These are phyloP conservation scores for Penicillium pancosmium DNA, from an alignment of 495 filamentous ascomycete genomes.

Conservation along the genomic window DNA sequence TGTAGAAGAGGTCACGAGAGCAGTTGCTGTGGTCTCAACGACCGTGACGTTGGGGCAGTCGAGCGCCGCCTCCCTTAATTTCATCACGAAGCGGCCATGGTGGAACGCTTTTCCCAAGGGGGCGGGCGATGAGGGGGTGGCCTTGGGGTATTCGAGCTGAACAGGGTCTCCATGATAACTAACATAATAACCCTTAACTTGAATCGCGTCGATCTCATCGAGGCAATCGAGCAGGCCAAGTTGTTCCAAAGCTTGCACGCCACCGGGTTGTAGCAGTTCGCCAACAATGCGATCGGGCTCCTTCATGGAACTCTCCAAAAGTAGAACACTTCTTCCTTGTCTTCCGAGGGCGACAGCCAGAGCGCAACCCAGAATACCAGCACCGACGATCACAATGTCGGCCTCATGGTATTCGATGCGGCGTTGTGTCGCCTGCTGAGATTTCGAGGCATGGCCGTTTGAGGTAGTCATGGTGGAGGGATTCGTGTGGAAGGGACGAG, in stretches of 20 bases:
- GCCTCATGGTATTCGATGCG: constrained; percentile 57
- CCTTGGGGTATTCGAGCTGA: constrained; percentile 70
- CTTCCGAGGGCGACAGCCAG: constrained; percentile 82
- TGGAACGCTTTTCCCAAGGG: constrained; percentile 77
- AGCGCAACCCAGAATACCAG: constrained; percentile 86
- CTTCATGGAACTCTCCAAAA: constrained; percentile 86
- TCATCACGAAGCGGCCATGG: constrained; percentile 81
- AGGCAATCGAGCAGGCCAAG: constrained; percentile 81
- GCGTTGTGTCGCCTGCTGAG: constrained; percentile 39
- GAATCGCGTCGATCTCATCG: constrained; percentile 85
- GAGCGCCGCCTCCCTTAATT: constrained; percentile 68
- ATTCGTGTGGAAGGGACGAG: constrained; percentile 6
- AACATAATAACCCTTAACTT: constrained; percentile 82
- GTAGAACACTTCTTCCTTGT: constrained; percentile 88
- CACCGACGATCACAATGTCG: constrained; percentile 89
- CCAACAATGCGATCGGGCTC: constrained; percentile 97
- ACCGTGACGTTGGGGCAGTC: constrained; percentile 71
- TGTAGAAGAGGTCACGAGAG: constrained; percentile 60
- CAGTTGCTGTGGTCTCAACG: constrained; percentile 70
- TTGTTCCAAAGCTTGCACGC: constrained; percentile 76
- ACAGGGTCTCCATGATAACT: constrained; percentile 80
- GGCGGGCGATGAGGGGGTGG: constrained; percentile 29
- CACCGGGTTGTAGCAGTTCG: constrained; percentile 92
- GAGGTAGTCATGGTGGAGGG: constrained; percentile 25
- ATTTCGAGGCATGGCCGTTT: constrained; percentile 27